phyloP scores from a whole-genome alignment of 805 yeast species.

The Saccharomycopsis vini region DNA sequence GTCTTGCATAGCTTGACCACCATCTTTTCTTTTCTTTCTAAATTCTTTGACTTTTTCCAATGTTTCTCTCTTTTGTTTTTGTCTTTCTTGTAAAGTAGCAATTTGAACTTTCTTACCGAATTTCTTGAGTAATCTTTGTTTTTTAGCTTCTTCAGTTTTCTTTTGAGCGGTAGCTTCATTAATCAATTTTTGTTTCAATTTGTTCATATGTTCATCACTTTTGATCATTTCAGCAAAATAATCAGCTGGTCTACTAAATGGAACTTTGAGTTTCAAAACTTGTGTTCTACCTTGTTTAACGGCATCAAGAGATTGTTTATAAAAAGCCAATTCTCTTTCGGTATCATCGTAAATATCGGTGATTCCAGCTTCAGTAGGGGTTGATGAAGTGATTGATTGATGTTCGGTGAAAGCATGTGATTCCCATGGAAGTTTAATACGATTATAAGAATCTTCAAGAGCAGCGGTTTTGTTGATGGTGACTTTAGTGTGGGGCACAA shows the following conservation, averaged over 20 bases:
- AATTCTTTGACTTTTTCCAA: conserved; percentile 84
- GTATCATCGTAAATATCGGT: conserved; percentile 92
- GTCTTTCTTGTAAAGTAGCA: conserved; percentile 88
- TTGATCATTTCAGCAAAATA: conserved; percentile 98
- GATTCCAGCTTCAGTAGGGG: conserved; percentile 53
- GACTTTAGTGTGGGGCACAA: conserved; percentile 83
- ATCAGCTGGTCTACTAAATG: conserved; percentile 89
- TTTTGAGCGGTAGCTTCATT: conserved; percentile 44
- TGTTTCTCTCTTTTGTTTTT: conserved; percentile 84
- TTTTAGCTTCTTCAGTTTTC: conserved; percentile 78
- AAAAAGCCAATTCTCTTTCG: conserved; percentile 89
- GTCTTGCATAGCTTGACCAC: conserved; percentile 43
- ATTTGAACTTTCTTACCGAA: conserved; percentile 96
- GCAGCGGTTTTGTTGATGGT: conserved; percentile 88
- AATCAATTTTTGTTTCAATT: conserved; percentile 69
- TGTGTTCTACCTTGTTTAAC: conserved; percentile 62
- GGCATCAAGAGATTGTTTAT: conserved; percentile 87
- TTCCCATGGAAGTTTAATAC: conserved; percentile 51
- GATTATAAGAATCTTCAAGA: conserved; percentile 54
- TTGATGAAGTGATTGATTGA: conserved; percentile 57
- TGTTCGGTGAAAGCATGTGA: conserved; percentile 76
- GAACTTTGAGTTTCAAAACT: conserved; percentile 61
- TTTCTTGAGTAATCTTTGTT: conserved; percentile 90
- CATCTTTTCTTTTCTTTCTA: conserved; percentile 65
- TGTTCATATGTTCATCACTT: conserved; percentile 97